Percentiles rank a stretch among this genome's conserved stretches.
These are phyloP conservation scores for Malassezia sympodialis DNA, from an alignment of 1,284 basidiomycete species.

Conservation along the genomic window DNA sequence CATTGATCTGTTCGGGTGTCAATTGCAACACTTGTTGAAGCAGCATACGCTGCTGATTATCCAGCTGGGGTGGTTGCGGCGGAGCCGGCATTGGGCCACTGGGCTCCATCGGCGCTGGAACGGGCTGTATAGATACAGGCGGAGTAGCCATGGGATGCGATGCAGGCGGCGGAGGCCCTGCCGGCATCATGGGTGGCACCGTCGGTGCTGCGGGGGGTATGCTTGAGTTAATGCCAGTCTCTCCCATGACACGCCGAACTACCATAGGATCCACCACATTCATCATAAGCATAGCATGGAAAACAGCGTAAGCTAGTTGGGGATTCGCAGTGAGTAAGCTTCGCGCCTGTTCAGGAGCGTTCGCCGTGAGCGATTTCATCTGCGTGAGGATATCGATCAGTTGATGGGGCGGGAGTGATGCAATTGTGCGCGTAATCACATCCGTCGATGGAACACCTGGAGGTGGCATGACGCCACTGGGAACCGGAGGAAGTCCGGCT, in stretches of 20 bases:
- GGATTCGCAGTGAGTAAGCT: slow-evolving; percentile 71
- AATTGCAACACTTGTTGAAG: slow-evolving; percentile 66
- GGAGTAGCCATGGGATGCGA: not conserved
- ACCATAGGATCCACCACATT: slow-evolving; percentile 84
- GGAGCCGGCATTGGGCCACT: slow-evolving; percentile 12
- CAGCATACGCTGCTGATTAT: slow-evolving; percentile 34
- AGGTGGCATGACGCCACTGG: slow-evolving; percentile 66
- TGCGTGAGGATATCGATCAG: slow-evolving; percentile 90
- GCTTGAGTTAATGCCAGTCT: slow-evolving; percentile 7
- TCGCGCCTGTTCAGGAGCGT: slow-evolving; percentile 79
- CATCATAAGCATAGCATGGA: slow-evolving; percentile 86
- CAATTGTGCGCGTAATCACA: slow-evolving; percentile 75
- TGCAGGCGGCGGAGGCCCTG: not conserved
- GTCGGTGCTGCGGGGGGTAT: slow-evolving; percentile 52
- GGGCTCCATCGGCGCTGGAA: not conserved
- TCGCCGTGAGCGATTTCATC: slow-evolving; percentile 91
- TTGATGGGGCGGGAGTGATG: slow-evolving; percentile 69
- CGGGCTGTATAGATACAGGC: not conserved
- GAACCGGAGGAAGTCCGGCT: slow-evolving; percentile 56
- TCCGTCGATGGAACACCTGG: slow-evolving; percentile 71
- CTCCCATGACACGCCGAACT: slow-evolving; percentile 55
- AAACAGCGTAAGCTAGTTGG: slow-evolving; percentile 88
- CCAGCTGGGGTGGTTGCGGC: slow-evolving; percentile 21
- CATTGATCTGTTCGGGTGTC: slow-evolving; percentile 75
- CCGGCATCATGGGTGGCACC: not conserved